Conservation (phyloP, 257 asterid species). For the Vinca minor region DNA sequence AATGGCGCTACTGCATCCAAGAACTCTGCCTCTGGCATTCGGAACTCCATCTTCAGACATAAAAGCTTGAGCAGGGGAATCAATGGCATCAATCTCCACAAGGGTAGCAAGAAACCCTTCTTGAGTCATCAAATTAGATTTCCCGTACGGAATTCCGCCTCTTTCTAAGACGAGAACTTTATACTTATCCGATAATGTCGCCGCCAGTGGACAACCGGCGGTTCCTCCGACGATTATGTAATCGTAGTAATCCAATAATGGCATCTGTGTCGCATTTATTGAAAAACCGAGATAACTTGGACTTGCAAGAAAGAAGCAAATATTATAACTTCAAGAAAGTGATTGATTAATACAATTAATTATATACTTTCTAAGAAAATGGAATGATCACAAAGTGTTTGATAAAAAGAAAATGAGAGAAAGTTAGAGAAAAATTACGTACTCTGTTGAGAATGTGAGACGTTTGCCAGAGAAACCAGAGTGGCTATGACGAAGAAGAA, state of each 20-base stretch:
- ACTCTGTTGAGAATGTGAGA: conserved; percentile 44
- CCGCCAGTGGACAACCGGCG: conserved; percentile 87
- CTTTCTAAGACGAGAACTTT: conserved; percentile 76
- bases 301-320: conserved; percentile 33
- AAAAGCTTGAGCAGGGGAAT: conserved; percentile 75
- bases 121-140: conserved; percentile 55
- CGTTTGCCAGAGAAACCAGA: conserved; percentile 26
- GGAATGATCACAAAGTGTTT: too few species aligned
- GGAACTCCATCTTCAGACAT: conserved; percentile 80
- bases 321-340: background rate
- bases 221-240: conserved; percentile 77
- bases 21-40: conserved; percentile 83
- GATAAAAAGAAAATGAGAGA: background rate
- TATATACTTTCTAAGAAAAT: too few species aligned
- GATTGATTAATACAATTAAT: background rate
- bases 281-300: conserved; percentile 47
- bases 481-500: conserved; percentile 22
- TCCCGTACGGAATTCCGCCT: conserved; percentile 60
- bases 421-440: conserved; percentile 7
- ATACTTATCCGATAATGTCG: conserved; percentile 58
- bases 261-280: conserved; percentile 59
- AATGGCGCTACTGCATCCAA: conserved; percentile 78
- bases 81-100: conserved; percentile 42
- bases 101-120: conserved; percentile 61
- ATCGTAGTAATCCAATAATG: conserved; percentile 44